Conservation (phyloP, 371 early-diverging fungal species). For the Mucor racemosus region DNA sequence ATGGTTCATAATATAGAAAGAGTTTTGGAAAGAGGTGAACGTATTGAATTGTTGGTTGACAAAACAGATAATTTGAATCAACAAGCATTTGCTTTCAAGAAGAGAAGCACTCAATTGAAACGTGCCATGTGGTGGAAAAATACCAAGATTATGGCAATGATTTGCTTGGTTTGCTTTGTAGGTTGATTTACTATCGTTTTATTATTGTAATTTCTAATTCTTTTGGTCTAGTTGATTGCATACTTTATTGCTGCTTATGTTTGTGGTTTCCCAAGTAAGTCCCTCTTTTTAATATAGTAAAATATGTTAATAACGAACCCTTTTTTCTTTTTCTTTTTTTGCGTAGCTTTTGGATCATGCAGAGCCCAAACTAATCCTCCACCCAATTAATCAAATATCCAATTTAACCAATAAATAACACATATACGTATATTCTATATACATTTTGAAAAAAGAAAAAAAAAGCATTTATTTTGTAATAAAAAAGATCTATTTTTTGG, state of each 20-base stretch:
- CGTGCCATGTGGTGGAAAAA: conserved; percentile 95
- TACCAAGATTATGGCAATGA: conserved; percentile 75
- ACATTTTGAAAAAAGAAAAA: too few relatives aligned
- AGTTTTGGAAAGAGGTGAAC: conserved; percentile 89
- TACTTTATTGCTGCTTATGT: conserved; percentile 71
- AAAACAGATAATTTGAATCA: conserved; percentile 90
- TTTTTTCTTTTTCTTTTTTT: neutral
- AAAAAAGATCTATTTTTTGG: conserved; percentile 2
- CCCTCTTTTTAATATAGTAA: neutral
- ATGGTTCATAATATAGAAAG: conserved; percentile 90
- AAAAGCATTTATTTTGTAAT: neutral
- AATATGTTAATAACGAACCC: neutral
- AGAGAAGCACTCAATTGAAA: conserved; percentile 85
- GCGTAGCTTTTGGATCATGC: conserved; percentile 37
- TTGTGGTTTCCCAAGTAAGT: conserved; percentile 79
- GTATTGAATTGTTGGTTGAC: conserved; percentile 89
- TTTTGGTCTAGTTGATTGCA: conserved; percentile 55
- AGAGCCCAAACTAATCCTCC: conserved; percentile 13
- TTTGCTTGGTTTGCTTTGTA: conserved; percentile 70
- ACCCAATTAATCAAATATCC: neutral
- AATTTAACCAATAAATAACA: neutral
- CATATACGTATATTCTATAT: neutral
- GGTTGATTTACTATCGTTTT: conserved; percentile 34
- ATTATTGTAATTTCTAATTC: neutral
- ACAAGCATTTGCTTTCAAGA: conserved; percentile 89